Evolutionary conservation across 768 basidiomycete genomes (phyloP), one percentile per base, ranked within the genome.

Genomic region (Floccularia luteovirens): DNA sequence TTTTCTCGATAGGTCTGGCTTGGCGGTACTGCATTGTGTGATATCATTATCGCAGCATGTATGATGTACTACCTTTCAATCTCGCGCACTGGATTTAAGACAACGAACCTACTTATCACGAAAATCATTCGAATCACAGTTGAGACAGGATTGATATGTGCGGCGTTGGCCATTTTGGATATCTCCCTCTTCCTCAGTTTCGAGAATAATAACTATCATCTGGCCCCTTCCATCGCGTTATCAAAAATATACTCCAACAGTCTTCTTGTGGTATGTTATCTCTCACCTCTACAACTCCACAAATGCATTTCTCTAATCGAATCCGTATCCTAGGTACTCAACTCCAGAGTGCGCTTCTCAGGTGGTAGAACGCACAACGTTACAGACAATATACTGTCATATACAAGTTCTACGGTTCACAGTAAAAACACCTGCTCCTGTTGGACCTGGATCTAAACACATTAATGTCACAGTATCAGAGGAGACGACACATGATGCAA

Each of bases 221-320:
- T 54, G 5, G 43, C 54, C 5, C 53, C 53, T 3, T 45, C 48
- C 12, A 48, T 54, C 12, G 37, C 49, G 2, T 25, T 55, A 17
- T 52, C 53, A 1, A 56, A 56, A 38, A 34, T 56, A 17, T 56
- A 56, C 36, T 45, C 48, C 14, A 56, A 56, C 31, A 52, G 50
- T 38, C 36, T 54, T 17, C 32, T 34, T 17, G 32, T 34, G 7
- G 32, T 34, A 34, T 14, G 32, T 7, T 19, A 7, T 8, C 32
- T 17, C 32, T 7, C 32, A n/a, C 16, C 6, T 7, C 16, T 7
- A 19, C 7, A 34, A 14, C 8, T 34, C 32, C n/a, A 17, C 8
- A 7, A 8, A 34, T 7, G n/a, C 16, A 14, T 14, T 34, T 8
- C n/a, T 14, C 32, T 34, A n/a, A n/a, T n/a, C n/a, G n/a, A n/a